Evolutionary conservation across 176 grass and related monocot genomes (phyloP), one percentile per base, ranked within the genome.

Genomic region (Poa annua): DNA sequence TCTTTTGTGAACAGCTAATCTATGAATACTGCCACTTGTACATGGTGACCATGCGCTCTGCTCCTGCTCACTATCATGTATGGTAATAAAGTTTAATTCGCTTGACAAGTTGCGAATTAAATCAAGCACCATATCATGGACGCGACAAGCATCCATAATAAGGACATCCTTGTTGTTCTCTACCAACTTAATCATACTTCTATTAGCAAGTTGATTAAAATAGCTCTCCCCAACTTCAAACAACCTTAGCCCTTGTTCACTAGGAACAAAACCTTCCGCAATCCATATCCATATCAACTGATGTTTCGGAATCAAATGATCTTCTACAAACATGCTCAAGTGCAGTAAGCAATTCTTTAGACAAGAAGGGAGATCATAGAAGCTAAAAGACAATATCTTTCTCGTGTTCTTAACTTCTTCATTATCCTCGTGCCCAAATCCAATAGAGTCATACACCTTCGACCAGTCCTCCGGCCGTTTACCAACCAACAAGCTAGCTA

Each of bases 111-210:
- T 60, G 56, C 22, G 21, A 10, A 60, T 60, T 3, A 60, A 10
- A 13, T 60, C 56, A 12, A 60, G 56, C 9, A 60, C 22, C 9
- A 60, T 25, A 12, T 60, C 22, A 25, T 60, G 56, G 25, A 60
- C n/a, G 25, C 3, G 56, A 1, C 56, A 60, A 25, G 0, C 0
- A 12, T 13, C 21, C 10, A 1, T 2, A 8, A 1, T 42, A 7
- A 1, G 0, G 9, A 2, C 1, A 29, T 9, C 3, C 24, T 9
- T 0, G 7, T 1, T 9, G 1, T 3, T 0, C 9, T 60, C 56
- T 5, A 4, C 9, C 2, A 36, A 13, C 19, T 55, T 49, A 8
- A 75, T 75, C 73, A 75, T 75, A 50, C 17, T 75, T 54, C 17
- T 75, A 4, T 75, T 75, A 11, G 55, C 4, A 33, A 75, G 73